Evolutionary conservation across 306 rosid species (phyloP), one percentile per base, ranked within the genome.

Genomic region (Geum urbanum): DNA sequence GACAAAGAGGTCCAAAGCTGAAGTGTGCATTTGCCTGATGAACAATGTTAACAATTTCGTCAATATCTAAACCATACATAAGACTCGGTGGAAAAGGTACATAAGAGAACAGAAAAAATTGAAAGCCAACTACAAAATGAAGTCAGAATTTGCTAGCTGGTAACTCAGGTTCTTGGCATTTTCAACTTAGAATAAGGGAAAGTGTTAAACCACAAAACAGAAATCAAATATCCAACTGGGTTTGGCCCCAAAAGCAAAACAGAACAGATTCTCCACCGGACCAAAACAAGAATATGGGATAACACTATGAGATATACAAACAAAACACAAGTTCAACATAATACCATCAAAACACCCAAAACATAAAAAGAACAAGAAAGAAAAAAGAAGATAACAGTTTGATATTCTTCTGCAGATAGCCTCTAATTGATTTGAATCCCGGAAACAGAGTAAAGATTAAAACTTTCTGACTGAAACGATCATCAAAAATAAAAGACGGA

Each of bases 1-100:
- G 80, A 75, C 84, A 89, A 14, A 91, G 91, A 72, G 97, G 91
- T 63, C 96, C 99, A 77, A 95, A 95, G 41, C 84, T 83, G 63
- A 95, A 89, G 82, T 86, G 87, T 13, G 83, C 80, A 37, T 84
- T 82, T 53, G 84, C 97, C 99, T 95, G 82, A 67, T 67, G 67
- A 87, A 54, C n/a, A 59, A 60, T 24, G 56, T 32, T 56, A 37
- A 16, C 18, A 8, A 71, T 51, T 49, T 45, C 51, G 53, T 52
- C 46, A 9, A 54, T 57, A 47, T 12, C 47, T 63, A 12, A 63
- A 73, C 70, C 73, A 63, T 54, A 16, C n/a, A 72, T 73, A 49
- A 10, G 39, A 10, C 19, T 11, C n/a, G 20, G 18, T 27, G 20
- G 40, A 57, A 18, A 57, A n/a, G 1, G 5, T 57, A 2, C 65